phyloP scores from a whole-genome alignment of 768 basidiomycete species.

The Gloeostereum incarnatum region DNA sequence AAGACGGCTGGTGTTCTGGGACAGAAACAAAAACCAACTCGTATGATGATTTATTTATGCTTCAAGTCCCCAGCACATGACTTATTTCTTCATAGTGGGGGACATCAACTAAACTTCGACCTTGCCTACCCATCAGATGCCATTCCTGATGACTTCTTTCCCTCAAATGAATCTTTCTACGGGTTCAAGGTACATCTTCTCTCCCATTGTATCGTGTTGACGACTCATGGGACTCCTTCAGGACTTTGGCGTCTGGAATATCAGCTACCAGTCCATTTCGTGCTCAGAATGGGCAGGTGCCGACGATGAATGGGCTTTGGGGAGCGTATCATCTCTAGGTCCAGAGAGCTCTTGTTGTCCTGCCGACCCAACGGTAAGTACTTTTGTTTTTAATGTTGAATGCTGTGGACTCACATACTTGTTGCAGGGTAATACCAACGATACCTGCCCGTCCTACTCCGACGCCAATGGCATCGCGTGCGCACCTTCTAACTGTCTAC shows the following conservation, averaged over 20 bases:
- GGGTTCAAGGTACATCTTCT: constrained; percentile 33
- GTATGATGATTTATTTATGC: constrained; percentile 30
- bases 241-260: constrained; percentile 88
- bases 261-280: constrained; percentile 56
- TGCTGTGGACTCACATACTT: constrained; percentile 1
- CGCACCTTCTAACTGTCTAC: constrained; percentile 16
- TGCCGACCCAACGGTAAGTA: constrained; percentile 43
- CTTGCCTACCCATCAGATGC: constrained; percentile 68
- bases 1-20: constrained; percentile 63
- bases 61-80: no score
- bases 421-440: constrained; percentile 29
- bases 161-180: constrained; percentile 57
- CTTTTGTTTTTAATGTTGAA: neutral
- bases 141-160: constrained; percentile 68
- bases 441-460: constrained; percentile 65
- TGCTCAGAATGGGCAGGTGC: constrained; percentile 64
- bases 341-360: constrained; percentile 63
- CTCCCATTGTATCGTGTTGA: neutral
- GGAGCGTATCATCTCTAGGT: constrained; percentile 52
- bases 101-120: constrained; percentile 72
- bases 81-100: constrained; percentile 36
- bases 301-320: constrained; percentile 49
- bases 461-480: constrained; percentile 58
- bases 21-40: constrained; percentile 51
- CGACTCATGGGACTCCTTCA: constrained; percentile 13